Base-by-base conservation (phyloP, 441 rosid genomes). In the Eutrema salsugineum region DNA sequence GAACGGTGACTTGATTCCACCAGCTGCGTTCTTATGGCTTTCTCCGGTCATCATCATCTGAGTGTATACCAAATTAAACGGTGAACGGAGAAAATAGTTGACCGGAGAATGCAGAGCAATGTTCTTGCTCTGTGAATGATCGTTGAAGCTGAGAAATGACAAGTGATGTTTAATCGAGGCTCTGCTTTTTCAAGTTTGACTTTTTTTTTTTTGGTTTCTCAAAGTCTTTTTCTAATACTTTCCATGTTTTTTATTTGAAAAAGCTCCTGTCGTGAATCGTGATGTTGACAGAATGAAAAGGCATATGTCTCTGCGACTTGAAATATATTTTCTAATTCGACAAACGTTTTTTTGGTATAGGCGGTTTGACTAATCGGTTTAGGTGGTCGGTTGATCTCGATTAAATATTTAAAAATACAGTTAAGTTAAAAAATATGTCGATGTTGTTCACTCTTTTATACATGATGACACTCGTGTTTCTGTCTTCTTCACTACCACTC, bases 21-120 rank as follows among this genome's bases (percentile, higher is more conserved):
- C 84, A 64, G 91, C 84, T 11, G 83, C 71, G 60, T 65, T 79
- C 9, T 81, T 65, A 47, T 89, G 77, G 71, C 80, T 70, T 17
- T 73, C 73, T 74, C 86, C 93, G 1, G 85, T 70, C 94, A 88
- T 91, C 49, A 59, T 70, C 38, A 43, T 49, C 48, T 1, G 40
- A 55, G 42, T 63, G 38, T 8, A 47, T 19, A 14, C 17, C 17
- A 51, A 11, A 28, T 16, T 9, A 20, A 40, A 17, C 22, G 20
- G 43, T 19, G 33, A 43, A 9, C 6, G 30, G 38, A 50, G 17
- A 11, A 50, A 10, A 5, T 6, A 17, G 2, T 14, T 11, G 32
- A 28, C 5, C 9, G 9, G 17, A 42, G 47, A 42, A 19, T 42
- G 47, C 19, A 42, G 36, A 35, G 2, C 11, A 35, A 35, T 35